These are phyloP conservation scores for Aspergillus brunneoviolaceus DNA, from an alignment of 2,329 filamentous ascomycete species.

Conservation along the genomic window DNA sequence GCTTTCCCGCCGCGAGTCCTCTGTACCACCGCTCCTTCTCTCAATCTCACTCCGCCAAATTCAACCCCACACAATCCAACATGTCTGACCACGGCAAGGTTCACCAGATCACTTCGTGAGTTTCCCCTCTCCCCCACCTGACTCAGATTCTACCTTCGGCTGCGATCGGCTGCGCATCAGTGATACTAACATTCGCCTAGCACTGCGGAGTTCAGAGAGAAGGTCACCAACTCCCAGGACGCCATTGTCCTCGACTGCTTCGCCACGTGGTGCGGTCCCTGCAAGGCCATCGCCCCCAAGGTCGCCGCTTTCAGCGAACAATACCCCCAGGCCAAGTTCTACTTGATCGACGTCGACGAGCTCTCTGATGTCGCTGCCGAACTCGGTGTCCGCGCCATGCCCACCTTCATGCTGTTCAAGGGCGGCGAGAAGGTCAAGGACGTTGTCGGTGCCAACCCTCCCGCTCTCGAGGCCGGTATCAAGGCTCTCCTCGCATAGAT, in stretches of 20 bases:
- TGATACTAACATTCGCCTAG: conserved; percentile 38
- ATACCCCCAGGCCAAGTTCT: conserved; percentile 67
- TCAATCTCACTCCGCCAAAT: conserved; percentile 35
- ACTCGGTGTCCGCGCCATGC: conserved; percentile 85
- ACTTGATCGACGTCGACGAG: conserved; percentile 89
- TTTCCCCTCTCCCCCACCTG: background rate
- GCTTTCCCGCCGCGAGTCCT: conserved; percentile 3
- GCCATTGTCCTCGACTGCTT: conserved; percentile 80
- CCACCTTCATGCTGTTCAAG: conserved; percentile 85
- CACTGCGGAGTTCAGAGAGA: conserved; percentile 58
- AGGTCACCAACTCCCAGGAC: conserved; percentile 50
- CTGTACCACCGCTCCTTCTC: conserved; percentile 29
- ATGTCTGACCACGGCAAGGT: conserved; percentile 28
- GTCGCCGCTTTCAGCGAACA: conserved; percentile 63
- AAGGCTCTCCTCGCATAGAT: conserved; percentile 23
- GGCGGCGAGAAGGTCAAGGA: conserved; percentile 69
- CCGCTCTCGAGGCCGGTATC: conserved; percentile 55
- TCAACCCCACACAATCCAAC: conserved; percentile 43
- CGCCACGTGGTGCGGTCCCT: conserved; percentile 91
- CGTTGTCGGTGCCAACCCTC: conserved; percentile 79
- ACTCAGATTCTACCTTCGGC: too few relatives aligned
- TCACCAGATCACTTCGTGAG: conserved; percentile 28
- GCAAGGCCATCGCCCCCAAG: conserved; percentile 82
- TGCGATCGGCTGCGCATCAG: too few relatives aligned
- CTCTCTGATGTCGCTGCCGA: conserved; percentile 72